A percentile compares a stretch with the other conserved stretches of the same genome.
Evolutionary conservation across 805 yeast genomes (phyloP).

Genomic region (Schizosaccharomyces octosporus): DNA sequence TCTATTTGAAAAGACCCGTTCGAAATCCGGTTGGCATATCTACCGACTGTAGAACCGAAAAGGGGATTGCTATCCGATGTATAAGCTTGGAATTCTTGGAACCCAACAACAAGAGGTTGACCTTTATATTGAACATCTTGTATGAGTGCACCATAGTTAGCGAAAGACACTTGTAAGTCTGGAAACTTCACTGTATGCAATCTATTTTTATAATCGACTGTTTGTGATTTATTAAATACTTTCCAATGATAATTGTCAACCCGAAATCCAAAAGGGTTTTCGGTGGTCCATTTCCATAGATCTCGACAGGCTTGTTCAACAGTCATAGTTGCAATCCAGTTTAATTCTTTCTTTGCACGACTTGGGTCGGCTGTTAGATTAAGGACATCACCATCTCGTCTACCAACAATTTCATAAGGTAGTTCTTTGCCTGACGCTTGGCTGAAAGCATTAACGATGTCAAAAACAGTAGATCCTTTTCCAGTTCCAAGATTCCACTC

Average conservation of each 20-base stretch:
- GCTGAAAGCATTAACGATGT: slow-evolving; percentile 39
- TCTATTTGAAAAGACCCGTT: slow-evolving; percentile 21
- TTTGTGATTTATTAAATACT: background rate
- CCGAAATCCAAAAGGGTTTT: slow-evolving; percentile 39
- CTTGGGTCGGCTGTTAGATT: slow-evolving; percentile 47
- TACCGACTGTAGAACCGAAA: slow-evolving; percentile 41
- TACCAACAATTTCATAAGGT: slow-evolving; percentile 37
- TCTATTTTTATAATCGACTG: background rate
- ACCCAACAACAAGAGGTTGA: slow-evolving; percentile 5
- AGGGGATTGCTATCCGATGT: slow-evolving; percentile 20
- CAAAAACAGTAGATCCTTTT: slow-evolving; percentile 52
- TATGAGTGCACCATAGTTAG: slow-evolving; percentile 6
- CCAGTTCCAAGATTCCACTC: slow-evolving; percentile 77
- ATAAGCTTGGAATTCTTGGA: slow-evolving; percentile 9
- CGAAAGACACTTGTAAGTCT: background rate
- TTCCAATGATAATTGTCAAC: background rate
- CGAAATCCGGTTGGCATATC: slow-evolving; percentile 35
- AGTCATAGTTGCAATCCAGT: slow-evolving; percentile 35
- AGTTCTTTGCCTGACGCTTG: slow-evolving; percentile 37
- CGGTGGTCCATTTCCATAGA: slow-evolving; percentile 54
- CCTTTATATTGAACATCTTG: slow-evolving; percentile 4
- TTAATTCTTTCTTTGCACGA: slow-evolving; percentile 32
- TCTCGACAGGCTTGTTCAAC: slow-evolving; percentile 44
- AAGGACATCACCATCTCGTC: slow-evolving; percentile 57
- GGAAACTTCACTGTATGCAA: background rate